Base-by-base conservation (phyloP, 306 rosid species). In the Trifolium subterraneum region DNA sequence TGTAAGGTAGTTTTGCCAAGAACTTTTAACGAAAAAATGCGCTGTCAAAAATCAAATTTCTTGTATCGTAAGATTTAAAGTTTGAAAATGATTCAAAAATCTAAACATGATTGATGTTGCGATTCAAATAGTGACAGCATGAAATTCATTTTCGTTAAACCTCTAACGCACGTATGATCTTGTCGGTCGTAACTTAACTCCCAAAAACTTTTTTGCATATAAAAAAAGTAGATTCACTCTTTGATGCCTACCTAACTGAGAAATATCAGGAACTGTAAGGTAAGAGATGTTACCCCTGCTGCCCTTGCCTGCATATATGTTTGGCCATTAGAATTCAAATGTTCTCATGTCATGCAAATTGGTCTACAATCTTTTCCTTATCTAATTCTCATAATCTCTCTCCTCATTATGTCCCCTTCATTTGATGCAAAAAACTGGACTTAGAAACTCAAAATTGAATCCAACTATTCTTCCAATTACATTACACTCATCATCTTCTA, bases 161-260 rank as follows among this genome's bases (percentile, higher is more conserved):
- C n/a, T n/a, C n/a, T n/a, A n/a, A n/a, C n/a, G n/a, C n/a, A n/a
- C n/a, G n/a, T n/a, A 25, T 25, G 29, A 25, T 25, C 2, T 25
- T 25, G 29, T 1, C 3, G 29, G 3, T 27, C 31, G 5, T 27
- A 27, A 3, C 5, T 5, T 27, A 27, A 27, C 31, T 27, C 31
- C 0, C 31, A 27, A 27, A 27, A 27, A 27, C 29, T 27, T 27
- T 27, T 27, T 27, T 27, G 4, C 4, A 27, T 27, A 27, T 27
- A 1, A 25, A 25, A 29, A 4, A 75, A 61, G 74, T 72, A 71
- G 85, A 77, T 81, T 54, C 78, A 71, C 76, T 70, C 13, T 2
- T 35, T 77, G 94, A 83, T 81, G 84, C 86, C 72, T 73, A 84
- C 93, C 12, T 27, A 64, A 38, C 89, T 44, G 50, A 44, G 50